Evolutionary conservation across 257 asterid species (phyloP).

Genomic region (Ehretia macrophylla): DNA sequence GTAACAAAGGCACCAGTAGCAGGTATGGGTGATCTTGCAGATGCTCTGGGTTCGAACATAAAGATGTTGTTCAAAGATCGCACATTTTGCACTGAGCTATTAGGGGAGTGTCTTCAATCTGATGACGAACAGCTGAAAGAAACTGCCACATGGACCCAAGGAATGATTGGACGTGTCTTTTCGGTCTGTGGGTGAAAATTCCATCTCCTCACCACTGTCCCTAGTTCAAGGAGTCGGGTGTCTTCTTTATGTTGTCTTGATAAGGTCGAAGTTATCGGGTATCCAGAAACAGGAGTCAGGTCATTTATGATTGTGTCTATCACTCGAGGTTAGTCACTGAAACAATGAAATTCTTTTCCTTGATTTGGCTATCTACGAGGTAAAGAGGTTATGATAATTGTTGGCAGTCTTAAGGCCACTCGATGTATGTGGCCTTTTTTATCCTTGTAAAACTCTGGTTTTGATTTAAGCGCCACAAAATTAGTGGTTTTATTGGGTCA

Average conservation of each 20-base stretch:
- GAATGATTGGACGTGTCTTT: constrained; percentile 73
- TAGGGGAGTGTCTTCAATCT: constrained; percentile 74
- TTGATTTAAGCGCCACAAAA: neutral
- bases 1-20: constrained; percentile 84
- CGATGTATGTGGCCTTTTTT: constrained; percentile 28
- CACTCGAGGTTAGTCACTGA: constrained; percentile 23
- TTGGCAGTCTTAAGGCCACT: constrained; percentile 28
- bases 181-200: constrained; percentile 41
- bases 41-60: constrained; percentile 69
- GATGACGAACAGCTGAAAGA: constrained; percentile 78
- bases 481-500: constrained; percentile 6
- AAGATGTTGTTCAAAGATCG: constrained; percentile 52
- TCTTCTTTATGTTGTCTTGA: constrained; percentile 1
- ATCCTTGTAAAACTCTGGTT: constrained; percentile 4
- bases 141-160: constrained; percentile 86
- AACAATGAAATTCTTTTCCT: constrained; percentile 37
- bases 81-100: constrained; percentile 37
- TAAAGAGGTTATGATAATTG: too few species aligned
- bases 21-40: constrained; percentile 87
- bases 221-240: constrained; percentile 2
- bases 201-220: neutral
- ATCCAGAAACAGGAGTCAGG: constrained; percentile 11
- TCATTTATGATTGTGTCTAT: constrained; percentile 20
- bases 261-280: constrained; percentile 12
- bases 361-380: too few species aligned